These are phyloP conservation scores for Botryosphaeria dothidea DNA, from an alignment of 2,329 filamentous ascomycete species.

Conservation along the genomic window DNA sequence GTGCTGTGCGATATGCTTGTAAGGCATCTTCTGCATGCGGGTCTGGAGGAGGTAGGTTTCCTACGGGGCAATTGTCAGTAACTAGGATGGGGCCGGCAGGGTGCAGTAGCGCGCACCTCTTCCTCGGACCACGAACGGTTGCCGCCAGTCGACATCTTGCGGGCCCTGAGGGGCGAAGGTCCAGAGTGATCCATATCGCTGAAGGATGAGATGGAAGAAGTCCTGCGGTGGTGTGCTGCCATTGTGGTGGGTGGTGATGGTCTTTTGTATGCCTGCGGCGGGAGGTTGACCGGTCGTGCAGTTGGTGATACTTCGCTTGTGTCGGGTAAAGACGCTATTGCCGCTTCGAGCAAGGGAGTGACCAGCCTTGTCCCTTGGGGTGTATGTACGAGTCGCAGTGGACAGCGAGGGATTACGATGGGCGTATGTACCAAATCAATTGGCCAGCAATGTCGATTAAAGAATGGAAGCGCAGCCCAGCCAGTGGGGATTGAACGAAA, in stretches of 20 bases:
- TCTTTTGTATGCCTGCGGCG: slow-evolving; percentile 39
- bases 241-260: slow-evolving; percentile 53
- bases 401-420: slow-evolving; percentile 41
- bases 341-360: slow-evolving; percentile 14
- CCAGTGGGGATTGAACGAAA: slow-evolving; percentile 56
- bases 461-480: slow-evolving; percentile 55
- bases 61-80: slow-evolving; percentile 50
- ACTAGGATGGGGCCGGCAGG: background rate
- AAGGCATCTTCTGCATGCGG: slow-evolving; percentile 83
- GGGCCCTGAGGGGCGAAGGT: slow-evolving; percentile 54
- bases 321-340: slow-evolving; percentile 7
- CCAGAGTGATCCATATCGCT: slow-evolving; percentile 37
- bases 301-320: slow-evolving; percentile 5
- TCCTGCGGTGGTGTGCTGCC: slow-evolving; percentile 33
- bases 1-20: slow-evolving; percentile 84
- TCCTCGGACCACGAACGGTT: slow-evolving; percentile 84
- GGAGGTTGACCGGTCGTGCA: slow-evolving; percentile 7
- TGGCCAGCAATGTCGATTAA: slow-evolving; percentile 49
- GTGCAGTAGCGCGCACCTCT: slow-evolving; percentile 59
- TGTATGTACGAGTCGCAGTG: slow-evolving; percentile 36
- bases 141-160: slow-evolving; percentile 62
- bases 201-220: slow-evolving; percentile 40
- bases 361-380: slow-evolving; percentile 3
- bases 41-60: slow-evolving; percentile 83
- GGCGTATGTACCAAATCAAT: slow-evolving; percentile 33